Evolutionary conservation across 495 filamentous ascomycete genomes (phyloP), one percentile per base, ranked within the genome.

Genomic region (Aspergillus sclerotiicarbonarius): DNA sequence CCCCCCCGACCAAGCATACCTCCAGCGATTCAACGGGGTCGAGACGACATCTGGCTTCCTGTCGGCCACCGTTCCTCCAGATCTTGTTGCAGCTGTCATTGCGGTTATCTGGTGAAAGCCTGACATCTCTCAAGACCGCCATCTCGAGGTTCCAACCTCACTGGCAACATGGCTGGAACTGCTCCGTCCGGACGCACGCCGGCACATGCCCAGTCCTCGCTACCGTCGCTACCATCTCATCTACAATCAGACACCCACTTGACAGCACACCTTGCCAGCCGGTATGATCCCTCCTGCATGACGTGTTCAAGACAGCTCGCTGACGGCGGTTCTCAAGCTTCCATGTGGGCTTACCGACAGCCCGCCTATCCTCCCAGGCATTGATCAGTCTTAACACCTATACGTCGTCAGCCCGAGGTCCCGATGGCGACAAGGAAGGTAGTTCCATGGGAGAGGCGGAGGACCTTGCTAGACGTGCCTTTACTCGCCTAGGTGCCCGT

Each of bases 181-280:
- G 70, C 69, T 10, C 57, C 70, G 54, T 61, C 66, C 20, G 71
- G 66, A 52, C 66, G 63, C 53, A 60, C 70, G 35, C 79, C 80
- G 9, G 84, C 90, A 60, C 90, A 96, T 71, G 87, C 88, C n/a
- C 91, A 96, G 70, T 82, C 91, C 35, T 96, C 93, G 32, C 79
- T 98, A 43, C 90, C 92, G 31, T 86, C 91, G 29, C 76, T 98
- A 53, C 94, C 94, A 32, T 80, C 87, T 33, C 94, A 98, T 80
- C 81, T 92, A 31, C 94, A 98, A 76, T 96, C 92, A 54, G 94
- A 98, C 74, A 97, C 93, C 43, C 90, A 96, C 69, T 77, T 98
- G 61, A 98, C 94, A 3, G 90, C 92, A 31, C 94, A 98, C 74
- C 82, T 98, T 25, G 94, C 94, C 53, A 96, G 92, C 72, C 90